These are phyloP conservation scores for Bipolaris oryzae DNA, from an alignment of 2,329 filamentous ascomycete species.

Conservation along the genomic window DNA sequence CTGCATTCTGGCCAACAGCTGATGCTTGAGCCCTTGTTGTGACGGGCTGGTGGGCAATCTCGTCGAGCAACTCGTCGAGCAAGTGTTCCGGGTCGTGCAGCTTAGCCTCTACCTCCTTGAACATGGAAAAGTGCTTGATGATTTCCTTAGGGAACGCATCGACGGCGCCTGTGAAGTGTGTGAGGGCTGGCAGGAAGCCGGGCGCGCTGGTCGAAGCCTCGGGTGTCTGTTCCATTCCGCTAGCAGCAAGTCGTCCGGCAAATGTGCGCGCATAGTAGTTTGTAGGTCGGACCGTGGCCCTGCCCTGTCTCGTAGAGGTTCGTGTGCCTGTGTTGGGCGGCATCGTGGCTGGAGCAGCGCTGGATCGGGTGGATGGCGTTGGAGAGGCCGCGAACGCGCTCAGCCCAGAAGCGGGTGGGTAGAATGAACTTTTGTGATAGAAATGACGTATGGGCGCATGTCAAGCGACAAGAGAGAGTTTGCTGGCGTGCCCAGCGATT, in stretches of 20 bases:
- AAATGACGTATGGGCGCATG: constrained; percentile 37
- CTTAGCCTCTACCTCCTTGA: constrained; percentile 98
- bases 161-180: constrained; percentile 87
- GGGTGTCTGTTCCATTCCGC: constrained; percentile 47
- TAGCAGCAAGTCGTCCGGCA: constrained; percentile 45
- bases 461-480: constrained; percentile 29
- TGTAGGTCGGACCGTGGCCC: constrained; percentile 54
- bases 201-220: constrained; percentile 46
- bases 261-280: constrained; percentile 61
- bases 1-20: constrained; percentile 34
- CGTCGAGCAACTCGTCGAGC: constrained; percentile 75
- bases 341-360: constrained; percentile 37
- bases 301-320: constrained; percentile 54
- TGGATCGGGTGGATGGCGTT: constrained; percentile 22
- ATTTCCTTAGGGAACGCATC: constrained; percentile 93
- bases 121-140: constrained; percentile 89
- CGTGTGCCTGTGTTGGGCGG: constrained; percentile 45
- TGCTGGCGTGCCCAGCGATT: constrained; percentile 29
- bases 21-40: constrained; percentile 45
- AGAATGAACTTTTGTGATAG: constrained; percentile 24
- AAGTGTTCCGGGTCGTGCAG: constrained; percentile 86
- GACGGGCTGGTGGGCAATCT: constrained; percentile 58
- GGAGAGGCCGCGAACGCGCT: constrained; percentile 28
- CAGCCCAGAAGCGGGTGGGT: constrained; percentile 19
- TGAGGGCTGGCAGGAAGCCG: constrained; percentile 69